Base-by-base conservation (phyloP, 495 filamentous ascomycete genomes). In the Talaromyces thailandensis region DNA sequence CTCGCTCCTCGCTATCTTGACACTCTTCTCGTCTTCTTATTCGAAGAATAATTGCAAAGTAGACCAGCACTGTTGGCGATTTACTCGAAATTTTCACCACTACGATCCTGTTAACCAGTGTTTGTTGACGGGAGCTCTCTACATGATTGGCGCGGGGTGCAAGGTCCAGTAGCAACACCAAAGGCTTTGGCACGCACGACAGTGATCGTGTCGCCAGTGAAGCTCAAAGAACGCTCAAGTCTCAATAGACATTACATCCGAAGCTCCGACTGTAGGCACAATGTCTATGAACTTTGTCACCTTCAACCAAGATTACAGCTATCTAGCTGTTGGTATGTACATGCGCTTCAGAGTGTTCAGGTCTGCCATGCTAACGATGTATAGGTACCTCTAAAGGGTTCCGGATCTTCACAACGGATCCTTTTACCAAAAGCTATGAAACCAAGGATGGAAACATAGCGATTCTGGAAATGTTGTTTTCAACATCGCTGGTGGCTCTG, bases 261-360 rank as follows among this genome's bases (percentile, higher is more conserved):
- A 14, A 32, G n/a, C 55, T 57, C 14, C 55, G 2, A 31, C 16
- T 2, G 55, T 16, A 57, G 29, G 25, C 66, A 82, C 73, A 61
- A 84, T 86, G 75, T 81, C 86, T 3, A 93, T 98, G 82, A 98
- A 98, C 73, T 98, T 93, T 72, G 90, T 98, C 69, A 98, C 92
- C 18, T 98, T 98, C 76, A 98, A 98, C 76, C 94, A 98, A 78
- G 94, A 98, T 81, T 90, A 96, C 81, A 95, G 90, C 82, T 91
- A 92, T 71, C 80, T 98, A 63, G 94, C 93, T 77, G 91, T 96
- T 65, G 93, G 91, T 90, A 78, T 65, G 87, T 70, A 59, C 21
- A 40, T 58, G n/a, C 21, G 35, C 32, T 26, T 48, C n/a, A 29
- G 8, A 25, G 48, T 11, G 4, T 9, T 6, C 21, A 50, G 18